phyloP scores from a whole-genome alignment of 345 rosid genomes.

The Mangifera indica region DNA sequence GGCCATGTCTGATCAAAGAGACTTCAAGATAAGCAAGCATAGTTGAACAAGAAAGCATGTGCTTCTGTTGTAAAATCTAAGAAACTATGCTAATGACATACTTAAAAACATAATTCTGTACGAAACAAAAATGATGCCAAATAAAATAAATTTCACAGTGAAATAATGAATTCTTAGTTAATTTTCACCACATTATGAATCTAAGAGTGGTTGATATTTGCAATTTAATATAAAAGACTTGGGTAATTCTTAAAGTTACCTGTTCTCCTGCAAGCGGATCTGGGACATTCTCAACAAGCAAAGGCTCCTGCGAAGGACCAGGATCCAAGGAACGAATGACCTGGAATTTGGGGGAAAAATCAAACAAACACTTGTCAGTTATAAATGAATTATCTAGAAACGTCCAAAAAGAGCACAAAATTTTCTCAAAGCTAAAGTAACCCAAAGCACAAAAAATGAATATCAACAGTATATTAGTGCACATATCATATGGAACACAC shows the following conservation, averaged over 20 bases:
- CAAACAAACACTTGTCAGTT: neutral
- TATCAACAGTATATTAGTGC: neutral
- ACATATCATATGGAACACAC: neutral
- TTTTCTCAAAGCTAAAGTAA: neutral
- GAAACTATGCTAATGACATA: neutral
- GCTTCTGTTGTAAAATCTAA: neutral
- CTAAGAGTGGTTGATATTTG: neutral
- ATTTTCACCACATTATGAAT: neutral
- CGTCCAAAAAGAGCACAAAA: neutral
- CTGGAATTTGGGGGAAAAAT: conserved; percentile 33
- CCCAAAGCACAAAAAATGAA: neutral
- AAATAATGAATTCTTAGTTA: neutral
- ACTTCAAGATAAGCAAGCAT: conserved; percentile 12
- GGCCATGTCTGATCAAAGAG: conserved; percentile 82
- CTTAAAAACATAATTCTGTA: neutral
- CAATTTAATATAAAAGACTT: neutral
- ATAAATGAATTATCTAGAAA: neutral
- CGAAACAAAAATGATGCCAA: neutral
- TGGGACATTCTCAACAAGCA: conserved; percentile 74
- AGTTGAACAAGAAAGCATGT: neutral
- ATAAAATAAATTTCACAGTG: neutral
- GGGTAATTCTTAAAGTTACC: conserved; percentile 37
- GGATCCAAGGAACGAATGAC: conserved; percentile 57
- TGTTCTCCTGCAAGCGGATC: conserved; percentile 95
- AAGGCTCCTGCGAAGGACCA: conserved; percentile 68